Base-by-base conservation (phyloP, 2,329 filamentous ascomycete genomes). In the Bertia moriformis region DNA sequence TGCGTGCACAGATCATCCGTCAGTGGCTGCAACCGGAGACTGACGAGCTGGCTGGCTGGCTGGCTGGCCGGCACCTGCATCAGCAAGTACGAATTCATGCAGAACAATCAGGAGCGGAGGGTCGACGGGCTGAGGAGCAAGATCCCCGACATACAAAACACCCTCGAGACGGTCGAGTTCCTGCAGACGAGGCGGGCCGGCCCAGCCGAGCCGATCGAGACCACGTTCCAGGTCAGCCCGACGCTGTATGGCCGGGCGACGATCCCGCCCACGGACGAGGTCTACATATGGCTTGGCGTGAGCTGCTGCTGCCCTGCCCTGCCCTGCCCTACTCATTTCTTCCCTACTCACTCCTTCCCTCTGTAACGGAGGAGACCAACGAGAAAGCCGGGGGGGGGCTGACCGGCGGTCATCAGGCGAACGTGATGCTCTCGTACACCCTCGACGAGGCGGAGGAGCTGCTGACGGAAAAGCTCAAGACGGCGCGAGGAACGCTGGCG, bases 41-140 rank as follows among this genome's bases (percentile, higher is more conserved):
- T 61, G 61, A 44, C 62, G 62, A 19, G 65, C 65, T 44, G 61
- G 61, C n/a, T 13, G 17, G 41, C 39, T 19, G 42, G 42, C 18
- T 15, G 5, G 36, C n/a, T 19, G 19, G 7, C 19, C 24, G 46
- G 45, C 30, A 49, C 45, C 36, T 15, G 46, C 60, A 55, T 57
- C 55, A 93, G 87, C 50, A 98, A 98, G 71, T 98, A 98, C 66
- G 91, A 96, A 60, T 98, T 96, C 64, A 98, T 98, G 91, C 87
- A 96, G 63, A 69, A 82, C 56, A 96, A 94, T 60, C 83, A 91
- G 42, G 82, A 93, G 58, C 73, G 86, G 45, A 75, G 91, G 37
- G 80, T 83, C 39, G 68, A 71, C 3, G 87, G 88, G 2, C 65
- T 98, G 41, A 83, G 80, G 53, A 88, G 95, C 54, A 98, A 96